Conservation (phyloP, 331 rosid species). For the Ulmus americana region DNA sequence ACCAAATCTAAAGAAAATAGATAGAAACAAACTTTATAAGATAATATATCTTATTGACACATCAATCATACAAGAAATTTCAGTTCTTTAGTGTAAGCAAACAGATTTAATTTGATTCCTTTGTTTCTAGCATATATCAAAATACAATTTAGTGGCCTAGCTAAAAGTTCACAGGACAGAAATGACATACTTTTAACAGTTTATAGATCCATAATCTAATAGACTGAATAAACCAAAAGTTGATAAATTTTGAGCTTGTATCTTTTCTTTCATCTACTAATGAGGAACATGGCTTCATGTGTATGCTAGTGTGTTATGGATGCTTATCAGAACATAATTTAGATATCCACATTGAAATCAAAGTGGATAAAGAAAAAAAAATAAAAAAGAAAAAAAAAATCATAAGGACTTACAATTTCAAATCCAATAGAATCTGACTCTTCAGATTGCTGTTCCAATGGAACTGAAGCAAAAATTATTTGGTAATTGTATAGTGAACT, state of each 20-base stretch:
- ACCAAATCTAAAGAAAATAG: neutral
- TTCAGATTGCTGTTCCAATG: constrained; percentile 25
- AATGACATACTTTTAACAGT: neutral
- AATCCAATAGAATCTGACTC: constrained; percentile 26
- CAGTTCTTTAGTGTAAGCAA: neutral
- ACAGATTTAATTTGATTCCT: neutral
- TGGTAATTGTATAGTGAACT: too few relatives aligned
- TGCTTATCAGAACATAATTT: neutral
- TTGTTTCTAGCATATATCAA: neutral
- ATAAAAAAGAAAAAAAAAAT: neutral
- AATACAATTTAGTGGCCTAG: neutral
- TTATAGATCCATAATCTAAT: neutral
- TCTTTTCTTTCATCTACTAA: neutral
- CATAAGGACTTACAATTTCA: constrained; percentile 41
- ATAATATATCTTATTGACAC: neutral
- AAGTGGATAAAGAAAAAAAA: neutral
- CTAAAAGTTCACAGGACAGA: neutral
- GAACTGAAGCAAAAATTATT: constrained; percentile 24
- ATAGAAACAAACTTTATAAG: neutral
- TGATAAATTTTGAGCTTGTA: neutral
- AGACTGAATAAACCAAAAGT: neutral
- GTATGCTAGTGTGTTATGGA: neutral
- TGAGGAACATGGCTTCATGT: neutral
- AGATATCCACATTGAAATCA: neutral
- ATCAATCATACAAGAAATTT: neutral